These are phyloP conservation scores for Hevea brasiliensis DNA, from an alignment of 345 rosid genomes.

Conservation along the genomic window DNA sequence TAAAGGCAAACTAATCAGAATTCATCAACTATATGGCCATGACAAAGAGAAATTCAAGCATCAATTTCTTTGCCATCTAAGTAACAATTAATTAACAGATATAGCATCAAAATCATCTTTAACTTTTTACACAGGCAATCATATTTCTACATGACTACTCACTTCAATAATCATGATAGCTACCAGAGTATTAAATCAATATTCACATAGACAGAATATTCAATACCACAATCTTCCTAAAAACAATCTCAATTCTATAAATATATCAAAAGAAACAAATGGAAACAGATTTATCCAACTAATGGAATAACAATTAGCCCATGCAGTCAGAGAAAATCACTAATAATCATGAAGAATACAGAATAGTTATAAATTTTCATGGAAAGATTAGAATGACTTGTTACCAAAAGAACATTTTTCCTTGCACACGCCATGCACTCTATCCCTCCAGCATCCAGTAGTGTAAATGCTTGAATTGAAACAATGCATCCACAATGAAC, in stretches of 20 bases:
- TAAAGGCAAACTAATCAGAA: background rate
- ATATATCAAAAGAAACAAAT: background rate
- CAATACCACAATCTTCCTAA: background rate
- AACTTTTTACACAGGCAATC: background rate
- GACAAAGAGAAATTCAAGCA: too few species aligned
- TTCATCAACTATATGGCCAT: background rate
- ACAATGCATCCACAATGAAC: conserved; percentile 96
- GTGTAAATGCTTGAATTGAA: conserved; percentile 49
- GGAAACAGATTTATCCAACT: background rate
- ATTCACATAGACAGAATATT: background rate
- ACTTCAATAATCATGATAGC: background rate
- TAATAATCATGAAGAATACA: background rate
- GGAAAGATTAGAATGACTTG: conserved; percentile 19
- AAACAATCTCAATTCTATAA: background rate
- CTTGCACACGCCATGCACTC: conserved; percentile 76
- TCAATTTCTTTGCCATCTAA: too few species aligned
- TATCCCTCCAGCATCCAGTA: conserved; percentile 94
- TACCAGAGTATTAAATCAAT: background rate
- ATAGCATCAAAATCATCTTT: background rate
- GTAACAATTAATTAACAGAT: too few species aligned
- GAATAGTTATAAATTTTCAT: background rate
- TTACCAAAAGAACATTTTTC: conserved; percentile 62
- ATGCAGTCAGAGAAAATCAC: background rate
- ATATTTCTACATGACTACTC: background rate
- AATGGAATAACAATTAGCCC: background rate